Evolutionary conservation across 352 stramenopile genomes (phyloP).

Genomic region (Bremia lactucae): DNA sequence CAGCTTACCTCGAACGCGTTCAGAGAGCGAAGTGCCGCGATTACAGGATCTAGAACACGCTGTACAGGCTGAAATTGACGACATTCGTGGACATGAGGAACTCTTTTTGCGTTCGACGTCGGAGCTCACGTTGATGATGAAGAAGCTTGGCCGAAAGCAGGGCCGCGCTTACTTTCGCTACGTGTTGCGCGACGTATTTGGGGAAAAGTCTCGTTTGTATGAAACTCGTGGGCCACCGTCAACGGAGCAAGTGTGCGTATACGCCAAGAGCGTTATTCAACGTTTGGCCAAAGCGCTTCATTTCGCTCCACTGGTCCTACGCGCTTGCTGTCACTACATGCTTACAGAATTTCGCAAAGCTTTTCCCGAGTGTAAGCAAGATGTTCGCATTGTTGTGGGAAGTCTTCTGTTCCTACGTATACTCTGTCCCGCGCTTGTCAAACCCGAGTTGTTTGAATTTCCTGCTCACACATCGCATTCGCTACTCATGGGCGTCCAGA

Average conservation of each 20-base stretch:
- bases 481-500: slow-evolving; percentile 46
- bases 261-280: slow-evolving; percentile 53
- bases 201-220: slow-evolving; percentile 50
- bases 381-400: slow-evolving; percentile 62
- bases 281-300: slow-evolving; percentile 61
- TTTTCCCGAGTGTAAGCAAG: slow-evolving; percentile 52
- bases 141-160: slow-evolving; percentile 53
- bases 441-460: slow-evolving; percentile 75
- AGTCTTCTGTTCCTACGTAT: slow-evolving; percentile 67
- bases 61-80: slow-evolving; percentile 52
- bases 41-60: slow-evolving; percentile 59
- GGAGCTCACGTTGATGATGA: slow-evolving; percentile 57
- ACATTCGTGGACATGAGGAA: slow-evolving; percentile 50
- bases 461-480: slow-evolving; percentile 38
- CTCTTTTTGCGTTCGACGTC: slow-evolving; percentile 74
- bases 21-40: slow-evolving; percentile 41
- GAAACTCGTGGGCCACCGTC: slow-evolving; percentile 13
- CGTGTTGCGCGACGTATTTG: slow-evolving; percentile 65
- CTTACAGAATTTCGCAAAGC: slow-evolving; percentile 55
- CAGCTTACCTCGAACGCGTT: slow-evolving; percentile 21
- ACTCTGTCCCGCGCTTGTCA: slow-evolving; percentile 67
- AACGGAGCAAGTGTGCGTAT: slow-evolving; percentile 34
- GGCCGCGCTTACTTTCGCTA: slow-evolving; percentile 75
- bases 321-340: slow-evolving; percentile 60
- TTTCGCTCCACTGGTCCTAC: slow-evolving; percentile 61